Base-by-base conservation (phyloP, 2,329 filamentous ascomycete species). In the Cladophialophora yegresii region DNA sequence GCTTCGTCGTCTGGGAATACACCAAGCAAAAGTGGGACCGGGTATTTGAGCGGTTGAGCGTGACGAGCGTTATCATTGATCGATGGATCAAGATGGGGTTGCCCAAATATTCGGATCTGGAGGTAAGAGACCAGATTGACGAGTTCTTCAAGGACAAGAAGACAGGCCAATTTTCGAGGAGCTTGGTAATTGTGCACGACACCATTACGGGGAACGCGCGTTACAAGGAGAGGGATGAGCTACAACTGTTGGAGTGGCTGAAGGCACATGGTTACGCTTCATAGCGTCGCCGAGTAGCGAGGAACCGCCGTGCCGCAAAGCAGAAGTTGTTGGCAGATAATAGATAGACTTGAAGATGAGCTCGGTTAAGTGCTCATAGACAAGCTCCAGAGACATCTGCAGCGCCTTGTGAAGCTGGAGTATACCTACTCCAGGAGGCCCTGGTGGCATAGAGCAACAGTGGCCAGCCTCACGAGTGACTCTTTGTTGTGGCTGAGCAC, bases 61-160 rank as follows among this genome's bases (percentile, higher is more conserved):
- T 83, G 49, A 97, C 97, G 79, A 90, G 92, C 68, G 89, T 97
- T 32, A 86, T 97, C 2, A 82, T 97, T 16, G 93, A 99, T 78
- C 88, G 93, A 54, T 96, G 96, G 78, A 80, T 99, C 71, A 88
- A 90, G 71, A 82, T 90, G 70, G 87, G 87, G 51, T 80, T 99
- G 70, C 86, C 86, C 72, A 90, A 90, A 74, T 98, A 96, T 75
- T 86, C 90, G 2, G 88, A 92, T 71, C 79, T 82, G 13, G 83
- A 84, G 67, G 83, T 86, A 16, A 84, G 91, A 67, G 82, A 87
- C 69, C 92, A 97, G 60, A 95, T 99, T 72, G 83, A 88, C 56
- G 76, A 79, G 2, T 99, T 99, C 83, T 99, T 98, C 82, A 83
- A 85, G 71, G 84, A 85, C 72, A 96, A 93, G 82, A 91, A 98